Base-by-base conservation (phyloP, 1,139 yeast genomes). In the Pneumocystis canis region DNA sequence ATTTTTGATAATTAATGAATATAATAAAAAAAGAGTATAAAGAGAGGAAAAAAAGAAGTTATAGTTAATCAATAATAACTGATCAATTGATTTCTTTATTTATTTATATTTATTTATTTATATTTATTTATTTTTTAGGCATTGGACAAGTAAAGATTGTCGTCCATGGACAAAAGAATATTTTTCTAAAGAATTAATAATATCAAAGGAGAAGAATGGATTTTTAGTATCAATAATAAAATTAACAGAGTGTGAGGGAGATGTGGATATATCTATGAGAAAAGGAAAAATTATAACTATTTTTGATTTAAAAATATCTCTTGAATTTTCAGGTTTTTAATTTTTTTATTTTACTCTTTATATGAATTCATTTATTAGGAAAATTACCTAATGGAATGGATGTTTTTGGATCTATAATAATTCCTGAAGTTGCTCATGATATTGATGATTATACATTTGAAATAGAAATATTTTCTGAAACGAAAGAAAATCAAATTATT, bases 81-180 rank as follows among this genome's bases (percentile, higher is more conserved):
- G 18, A 37, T 11, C 16, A 37, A 16, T 37, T 37, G 14, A 2
- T 37, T 16, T 16, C 16, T 37, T 14, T 37, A 37, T 37, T 37
- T 65, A 65, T 64, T 47, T n/a, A 9, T 14, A 11, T 16, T 40
- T 16, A 59, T 3, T 31, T 40, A 11, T n/a, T n/a, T n/a, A n/a
- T n/a, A n/a, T n/a, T 60, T 61, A 59, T 63, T 39, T 63, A 59
- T 25, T 58, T 35, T 63, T 59, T 61, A 72, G 75, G 98, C 98
- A 92, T 79, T 92, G 98, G 98, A 97, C 92, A 67, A 97, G 92
- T 76, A 92, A 92, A 75, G 92, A 92, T 79, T 92, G 98, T 76
- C 80, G 90, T 66, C 84, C 82, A 67, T 92, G 98, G 98, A 80
- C 96, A 16, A 82, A 83, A 66, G 80, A 81, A 59, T 92, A 90